Percentiles rank a stretch among this genome's conserved stretches.
phyloP scores from a whole-genome alignment of 2,329 filamentous ascomycete species.

The Penicillium sp. region DNA sequence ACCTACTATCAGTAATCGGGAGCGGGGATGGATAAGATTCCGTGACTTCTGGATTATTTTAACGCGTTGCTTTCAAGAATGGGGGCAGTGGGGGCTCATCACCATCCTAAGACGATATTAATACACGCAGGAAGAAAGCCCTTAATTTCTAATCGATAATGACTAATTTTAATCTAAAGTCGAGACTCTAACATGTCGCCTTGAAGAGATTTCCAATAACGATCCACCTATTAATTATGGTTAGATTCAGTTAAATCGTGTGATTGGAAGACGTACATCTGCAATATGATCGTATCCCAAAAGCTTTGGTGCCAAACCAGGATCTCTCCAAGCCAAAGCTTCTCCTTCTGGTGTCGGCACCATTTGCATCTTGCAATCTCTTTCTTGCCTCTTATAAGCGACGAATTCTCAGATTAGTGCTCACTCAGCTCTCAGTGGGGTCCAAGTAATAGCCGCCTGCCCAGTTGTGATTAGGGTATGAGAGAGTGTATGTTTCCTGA shows the following conservation, averaged over 20 bases:
- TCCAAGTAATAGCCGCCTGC: no score
- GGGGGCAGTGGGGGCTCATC: slow-evolving; percentile 3
- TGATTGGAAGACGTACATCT: slow-evolving; percentile 31
- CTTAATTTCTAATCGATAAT: background rate
- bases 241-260: background rate
- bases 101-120: background rate
- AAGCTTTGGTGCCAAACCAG: slow-evolving; percentile 38
- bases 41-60: background rate
- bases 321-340: slow-evolving; percentile 46
- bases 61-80: slow-evolving; percentile 5
- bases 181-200: slow-evolving; percentile 10
- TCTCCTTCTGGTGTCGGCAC: slow-evolving; percentile 40
- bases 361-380: slow-evolving; percentile 50
- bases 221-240: slow-evolving; percentile 8
- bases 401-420: no score
- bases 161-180: slow-evolving; percentile 4
- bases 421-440: no score
- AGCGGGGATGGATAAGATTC: slow-evolving; percentile 2
- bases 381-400: no score
- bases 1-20: background rate
- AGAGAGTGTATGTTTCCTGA: no score
- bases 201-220: slow-evolving; percentile 4
- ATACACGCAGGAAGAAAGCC: background rate
- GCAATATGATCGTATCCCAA: slow-evolving; percentile 43
- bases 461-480: no score